Percentiles rank a stretch among this genome's conserved stretches.
These are phyloP conservation scores for Leptographium radiaticola DNA, from an alignment of 2,329 filamentous ascomycete genomes.

Conservation along the genomic window DNA sequence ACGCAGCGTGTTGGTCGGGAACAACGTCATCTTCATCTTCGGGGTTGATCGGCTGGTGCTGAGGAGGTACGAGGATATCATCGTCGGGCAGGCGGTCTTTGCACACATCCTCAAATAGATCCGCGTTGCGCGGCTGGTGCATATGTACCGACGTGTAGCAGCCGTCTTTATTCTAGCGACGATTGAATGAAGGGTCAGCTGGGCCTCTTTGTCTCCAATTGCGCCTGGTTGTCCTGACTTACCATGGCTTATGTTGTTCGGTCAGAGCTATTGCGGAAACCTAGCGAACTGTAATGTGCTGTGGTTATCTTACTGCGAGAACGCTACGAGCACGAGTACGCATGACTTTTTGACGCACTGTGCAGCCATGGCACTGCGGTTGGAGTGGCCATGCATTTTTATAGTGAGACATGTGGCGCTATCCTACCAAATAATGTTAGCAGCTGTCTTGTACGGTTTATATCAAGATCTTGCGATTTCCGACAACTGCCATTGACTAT, in stretches of 20 bases:
- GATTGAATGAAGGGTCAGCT: neutral
- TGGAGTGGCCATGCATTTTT: no score
- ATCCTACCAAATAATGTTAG: no score
- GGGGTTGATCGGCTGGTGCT: conserved; percentile 71
- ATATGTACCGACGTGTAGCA: conserved; percentile 66
- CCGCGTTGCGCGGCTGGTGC: conserved; percentile 56
- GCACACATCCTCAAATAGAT: conserved; percentile 68
- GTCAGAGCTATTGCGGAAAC: no score
- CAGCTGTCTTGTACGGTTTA: no score
- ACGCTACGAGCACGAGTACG: no score
- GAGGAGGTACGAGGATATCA: conserved; percentile 69
- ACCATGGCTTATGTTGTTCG: neutral
- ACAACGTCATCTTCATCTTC: conserved; percentile 85
- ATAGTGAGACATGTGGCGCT: no score
- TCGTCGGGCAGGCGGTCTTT: conserved; percentile 59
- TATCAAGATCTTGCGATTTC: no score
- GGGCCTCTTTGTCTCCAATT: neutral
- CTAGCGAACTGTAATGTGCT: no score
- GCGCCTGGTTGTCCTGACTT: neutral
- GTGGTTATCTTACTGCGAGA: no score
- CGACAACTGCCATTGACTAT: no score
- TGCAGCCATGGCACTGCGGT: no score
- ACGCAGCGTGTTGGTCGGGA: conserved; percentile 76
- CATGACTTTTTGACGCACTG: no score
- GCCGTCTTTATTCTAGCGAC: conserved; percentile 55